Conservation (phyloP, 139 green algal species). For the Cymbomonas tetramitiformis region DNA sequence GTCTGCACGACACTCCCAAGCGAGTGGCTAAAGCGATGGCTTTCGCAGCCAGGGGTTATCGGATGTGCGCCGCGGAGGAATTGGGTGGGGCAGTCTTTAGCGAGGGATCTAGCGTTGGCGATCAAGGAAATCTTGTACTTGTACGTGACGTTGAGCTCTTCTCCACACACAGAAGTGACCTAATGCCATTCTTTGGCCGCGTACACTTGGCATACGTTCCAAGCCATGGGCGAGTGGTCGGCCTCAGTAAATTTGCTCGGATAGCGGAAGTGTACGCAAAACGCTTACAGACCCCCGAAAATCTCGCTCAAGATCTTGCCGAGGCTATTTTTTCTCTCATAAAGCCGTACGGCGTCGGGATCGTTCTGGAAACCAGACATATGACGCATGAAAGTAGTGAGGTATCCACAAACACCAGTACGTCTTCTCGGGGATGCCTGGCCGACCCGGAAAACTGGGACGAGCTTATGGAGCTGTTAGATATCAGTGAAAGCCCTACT, state of each 20-base stretch:
- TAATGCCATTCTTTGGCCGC: constrained; percentile 82
- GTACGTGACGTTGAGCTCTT: constrained; percentile 84
- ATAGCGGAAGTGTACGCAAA: constrained; percentile 51
- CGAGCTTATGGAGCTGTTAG: no score
- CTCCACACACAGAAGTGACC: constrained; percentile 42
- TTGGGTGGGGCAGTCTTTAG: constrained; percentile 27
- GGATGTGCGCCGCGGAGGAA: constrained; percentile 3
- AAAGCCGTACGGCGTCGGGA: constrained; percentile 30
- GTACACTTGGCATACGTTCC: constrained; percentile 84
- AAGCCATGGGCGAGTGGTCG: constrained; percentile 37
- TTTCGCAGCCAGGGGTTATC: constrained; percentile 46
- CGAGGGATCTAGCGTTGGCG: no score
- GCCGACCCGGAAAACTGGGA: no score
- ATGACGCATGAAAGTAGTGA: no score
- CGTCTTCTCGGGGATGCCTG: no score
- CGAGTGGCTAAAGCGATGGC: constrained; percentile 75
- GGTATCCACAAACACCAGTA: no score
- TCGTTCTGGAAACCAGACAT: constrained; percentile 62
- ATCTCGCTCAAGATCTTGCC: constrained; percentile 21
- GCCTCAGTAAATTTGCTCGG: constrained; percentile 50
- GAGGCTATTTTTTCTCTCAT: constrained; percentile 17
- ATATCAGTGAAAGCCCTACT: no score
- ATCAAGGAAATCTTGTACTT: no score
- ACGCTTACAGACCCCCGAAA: constrained; percentile 38
- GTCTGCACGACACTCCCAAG: constrained; percentile 70